phyloP scores from a whole-genome alignment of 352 stramenopile genomes.

The Phytophthora quininea region DNA sequence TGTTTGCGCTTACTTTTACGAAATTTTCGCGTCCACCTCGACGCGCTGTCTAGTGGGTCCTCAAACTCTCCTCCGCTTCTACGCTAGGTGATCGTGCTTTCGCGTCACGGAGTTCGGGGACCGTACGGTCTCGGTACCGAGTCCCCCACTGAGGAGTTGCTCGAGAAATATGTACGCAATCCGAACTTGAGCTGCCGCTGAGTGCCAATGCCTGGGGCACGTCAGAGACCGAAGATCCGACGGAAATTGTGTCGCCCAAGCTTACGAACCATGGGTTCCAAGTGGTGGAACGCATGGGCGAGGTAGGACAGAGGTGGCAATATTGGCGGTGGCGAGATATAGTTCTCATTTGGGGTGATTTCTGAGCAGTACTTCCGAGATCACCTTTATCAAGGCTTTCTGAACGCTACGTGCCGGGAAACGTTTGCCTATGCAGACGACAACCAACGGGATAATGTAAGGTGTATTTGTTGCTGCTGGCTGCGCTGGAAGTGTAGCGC shows the following conservation, averaged over 20 bases:
- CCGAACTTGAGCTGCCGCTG: conserved; percentile 62
- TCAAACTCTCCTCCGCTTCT: neutral
- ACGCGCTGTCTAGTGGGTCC: neutral
- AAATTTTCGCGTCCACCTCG: neutral
- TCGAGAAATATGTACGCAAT: conserved; percentile 71
- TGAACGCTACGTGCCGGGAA: conserved; percentile 57
- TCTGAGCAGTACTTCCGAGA: conserved; percentile 67
- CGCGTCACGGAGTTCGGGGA: conserved; percentile 71
- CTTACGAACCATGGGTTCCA: conserved; percentile 77
- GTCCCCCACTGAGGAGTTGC: conserved; percentile 42
- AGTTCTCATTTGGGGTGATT: conserved; percentile 9
- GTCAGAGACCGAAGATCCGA: conserved; percentile 65
- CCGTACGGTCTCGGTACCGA: conserved; percentile 75
- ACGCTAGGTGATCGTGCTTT: conserved; percentile 66
- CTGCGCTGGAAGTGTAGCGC: neutral
- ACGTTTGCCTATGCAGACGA: conserved; percentile 74
- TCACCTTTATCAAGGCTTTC: conserved; percentile 68
- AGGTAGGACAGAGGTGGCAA: conserved; percentile 30
- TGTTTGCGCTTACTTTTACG: neutral
- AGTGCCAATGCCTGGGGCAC: conserved; percentile 68
- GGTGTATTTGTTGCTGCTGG: conserved; percentile 15
- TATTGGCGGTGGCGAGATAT: conserved; percentile 8
- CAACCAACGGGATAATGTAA: conserved; percentile 79
- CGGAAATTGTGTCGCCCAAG: conserved; percentile 74
- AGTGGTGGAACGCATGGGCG: conserved; percentile 68